Base-by-base conservation (phyloP, 2,329 filamentous ascomycete genomes). In the Beauveria australis region DNA sequence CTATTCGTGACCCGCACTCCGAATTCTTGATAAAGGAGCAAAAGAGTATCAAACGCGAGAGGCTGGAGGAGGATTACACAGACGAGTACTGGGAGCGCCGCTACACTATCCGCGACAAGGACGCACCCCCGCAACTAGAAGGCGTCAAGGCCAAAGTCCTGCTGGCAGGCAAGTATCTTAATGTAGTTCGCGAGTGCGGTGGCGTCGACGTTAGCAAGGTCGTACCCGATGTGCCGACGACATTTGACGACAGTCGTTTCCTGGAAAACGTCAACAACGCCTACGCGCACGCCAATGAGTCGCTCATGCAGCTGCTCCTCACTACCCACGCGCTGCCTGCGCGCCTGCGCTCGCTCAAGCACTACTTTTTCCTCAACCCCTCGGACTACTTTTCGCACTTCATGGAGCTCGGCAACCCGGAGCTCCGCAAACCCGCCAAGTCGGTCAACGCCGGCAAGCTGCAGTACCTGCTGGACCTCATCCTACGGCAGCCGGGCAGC, bases 381-480 rank as follows among this genome's bases (percentile, higher is more conserved):
- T 97, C 94, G 40, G 94, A 99, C 73, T 99, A 96, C 78, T 97
- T 99, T 74, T 92, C 92, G 3, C 96, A 97, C 74, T 99, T 99
- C 73, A 86, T 99, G 62, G 94, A 99, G 71, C 85, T 99, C 22
- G 87, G 91, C 59, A 82, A 89, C 33, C 92, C 92, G 1, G 94
- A 99, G 74, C 81, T 99, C 62, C 89, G 91, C 68, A 97, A 97
- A 71, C 88, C 89, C 37, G 90, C 92, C 62, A 91, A 91, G 71
- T 83, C 83, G 59, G 92, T 97, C 73, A 99, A 97, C 70, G 89
- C 90, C 60, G 87, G 87, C 72, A 99, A 99, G 73, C 80, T 99
- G 47, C 94, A 99, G 73, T 97, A 92, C 10, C 79, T 99, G 30
- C 84, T 99, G n/a, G 94, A 99, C 72, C 83, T 97, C 28, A 93